These are phyloP conservation scores for Nothomitra cinnamomea DNA, from an alignment of 2,329 filamentous ascomycete genomes.

Conservation along the genomic window DNA sequence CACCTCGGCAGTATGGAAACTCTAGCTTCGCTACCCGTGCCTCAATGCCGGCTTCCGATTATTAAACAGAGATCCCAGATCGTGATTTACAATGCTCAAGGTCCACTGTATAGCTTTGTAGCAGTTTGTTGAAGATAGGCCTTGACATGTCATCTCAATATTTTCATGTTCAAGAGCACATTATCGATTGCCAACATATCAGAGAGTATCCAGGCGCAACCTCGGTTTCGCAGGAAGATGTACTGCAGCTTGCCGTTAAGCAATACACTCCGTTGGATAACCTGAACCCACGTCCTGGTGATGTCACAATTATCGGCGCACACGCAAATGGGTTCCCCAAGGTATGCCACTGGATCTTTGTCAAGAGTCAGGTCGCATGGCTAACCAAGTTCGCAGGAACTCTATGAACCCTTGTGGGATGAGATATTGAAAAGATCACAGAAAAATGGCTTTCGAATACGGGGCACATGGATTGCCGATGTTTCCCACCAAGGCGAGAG, in stretches of 20 bases:
- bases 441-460: constrained; percentile 47
- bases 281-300: constrained; percentile 47
- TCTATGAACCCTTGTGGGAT: constrained; percentile 87
- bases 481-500: constrained; percentile 72
- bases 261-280: constrained; percentile 72
- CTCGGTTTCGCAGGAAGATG: constrained; percentile 54
- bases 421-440: constrained; percentile 48
- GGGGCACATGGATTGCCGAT: constrained; percentile 80
- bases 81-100: too few relatives aligned
- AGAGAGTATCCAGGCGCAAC: constrained; percentile 66
- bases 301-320: constrained; percentile 69
- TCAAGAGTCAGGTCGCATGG: background rate
- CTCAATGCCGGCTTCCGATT: too few relatives aligned
- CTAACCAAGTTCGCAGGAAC: constrained; percentile 37
- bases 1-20: too few relatives aligned
- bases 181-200: constrained; percentile 58
- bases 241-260: constrained; percentile 60
- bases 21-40: too few relatives aligned
- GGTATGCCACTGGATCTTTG: constrained; percentile 31
- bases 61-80: too few relatives aligned
- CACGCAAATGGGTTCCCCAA: constrained; percentile 93
- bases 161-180: constrained; percentile 58
- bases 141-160: constrained; percentile 22
- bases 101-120: too few relatives aligned
- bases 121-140: too few relatives aligned